Percentiles rank a stretch among this genome's conserved stretches.
Evolutionary conservation across 1,284 basidiomycete genomes (phyloP).

Genomic region (Hortiboletus rubellus): DNA sequence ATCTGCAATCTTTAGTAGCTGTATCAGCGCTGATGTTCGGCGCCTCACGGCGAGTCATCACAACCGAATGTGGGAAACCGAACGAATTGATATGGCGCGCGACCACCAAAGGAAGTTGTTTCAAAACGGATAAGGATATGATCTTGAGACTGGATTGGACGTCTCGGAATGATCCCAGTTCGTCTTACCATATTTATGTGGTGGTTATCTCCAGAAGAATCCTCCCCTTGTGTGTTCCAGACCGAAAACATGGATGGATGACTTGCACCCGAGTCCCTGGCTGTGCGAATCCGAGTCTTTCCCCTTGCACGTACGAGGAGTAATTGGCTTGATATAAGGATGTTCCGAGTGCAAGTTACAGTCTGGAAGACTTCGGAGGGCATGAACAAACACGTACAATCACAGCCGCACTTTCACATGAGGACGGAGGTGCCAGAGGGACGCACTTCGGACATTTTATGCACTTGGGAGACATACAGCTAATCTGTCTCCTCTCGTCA

Average conservation of each 20-base stretch:
- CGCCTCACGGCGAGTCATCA: conserved; percentile 3
- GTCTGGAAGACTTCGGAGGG: too few relatives aligned
- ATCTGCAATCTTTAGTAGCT: conserved; percentile 14
- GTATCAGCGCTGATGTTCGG: conserved; percentile 1
- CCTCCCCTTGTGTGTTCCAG: conserved; percentile 1
- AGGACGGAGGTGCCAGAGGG: not conserved
- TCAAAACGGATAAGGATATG: not conserved
- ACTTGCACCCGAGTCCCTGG: not conserved
- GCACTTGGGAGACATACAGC: not conserved
- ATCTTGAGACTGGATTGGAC: not conserved
- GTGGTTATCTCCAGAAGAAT: conserved; percentile 17
- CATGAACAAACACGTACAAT: too few relatives aligned
- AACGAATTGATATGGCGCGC: not conserved
- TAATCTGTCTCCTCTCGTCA: not conserved
- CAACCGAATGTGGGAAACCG: conserved; percentile 5
- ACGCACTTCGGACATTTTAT: too few relatives aligned
- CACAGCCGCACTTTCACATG: not conserved
- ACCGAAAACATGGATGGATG: not conserved
- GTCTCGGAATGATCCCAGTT: not conserved
- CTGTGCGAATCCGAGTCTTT: not conserved
- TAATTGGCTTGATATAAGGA: too few relatives aligned
- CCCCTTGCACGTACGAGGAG: not conserved
- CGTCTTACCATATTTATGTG: not conserved
- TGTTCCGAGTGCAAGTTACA: too few relatives aligned
- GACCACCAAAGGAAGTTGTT: not conserved